phyloP scores from a whole-genome alignment of 2,329 filamentous ascomycete species.

The Calycina marina region DNA sequence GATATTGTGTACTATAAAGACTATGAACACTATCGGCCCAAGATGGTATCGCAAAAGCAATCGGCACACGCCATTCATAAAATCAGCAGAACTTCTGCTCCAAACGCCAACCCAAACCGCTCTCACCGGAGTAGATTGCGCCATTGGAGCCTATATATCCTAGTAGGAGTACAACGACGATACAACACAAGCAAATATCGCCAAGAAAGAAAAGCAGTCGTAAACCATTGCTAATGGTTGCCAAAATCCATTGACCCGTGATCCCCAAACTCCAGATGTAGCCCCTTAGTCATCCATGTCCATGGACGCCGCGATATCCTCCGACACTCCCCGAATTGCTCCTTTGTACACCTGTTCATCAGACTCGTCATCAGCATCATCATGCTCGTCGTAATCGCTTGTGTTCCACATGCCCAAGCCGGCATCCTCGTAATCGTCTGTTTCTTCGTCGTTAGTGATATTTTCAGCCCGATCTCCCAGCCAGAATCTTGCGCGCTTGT shows the following conservation, averaged over 20 bases:
- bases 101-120: constrained; percentile 13
- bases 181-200: constrained; percentile 2
- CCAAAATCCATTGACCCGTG: constrained; percentile 9
- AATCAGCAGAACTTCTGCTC: too few species aligned
- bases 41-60: too few species aligned
- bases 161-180: constrained; percentile 9
- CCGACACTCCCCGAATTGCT: constrained; percentile 41
- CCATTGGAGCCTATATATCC: constrained; percentile 2
- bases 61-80: too few species aligned
- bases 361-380: constrained; percentile 22
- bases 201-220: not conserved
- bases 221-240: not conserved
- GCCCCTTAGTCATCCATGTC: constrained; percentile 33
- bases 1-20: too few species aligned
- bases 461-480: constrained; percentile 49
- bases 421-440: constrained; percentile 25
- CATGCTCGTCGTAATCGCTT: constrained; percentile 28
- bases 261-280: constrained; percentile 4
- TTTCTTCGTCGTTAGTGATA: constrained; percentile 26
- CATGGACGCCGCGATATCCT: constrained; percentile 48
- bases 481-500: constrained; percentile 82
- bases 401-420: constrained; percentile 24
- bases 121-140: constrained; percentile 11
- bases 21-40: too few species aligned
- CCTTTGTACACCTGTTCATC: constrained; percentile 28